A percentile compares a stretch with the other conserved stretches of the same genome.
Evolutionary conservation across 1,284 basidiomycete genomes (phyloP).

Genomic region (Tilletia caries): DNA sequence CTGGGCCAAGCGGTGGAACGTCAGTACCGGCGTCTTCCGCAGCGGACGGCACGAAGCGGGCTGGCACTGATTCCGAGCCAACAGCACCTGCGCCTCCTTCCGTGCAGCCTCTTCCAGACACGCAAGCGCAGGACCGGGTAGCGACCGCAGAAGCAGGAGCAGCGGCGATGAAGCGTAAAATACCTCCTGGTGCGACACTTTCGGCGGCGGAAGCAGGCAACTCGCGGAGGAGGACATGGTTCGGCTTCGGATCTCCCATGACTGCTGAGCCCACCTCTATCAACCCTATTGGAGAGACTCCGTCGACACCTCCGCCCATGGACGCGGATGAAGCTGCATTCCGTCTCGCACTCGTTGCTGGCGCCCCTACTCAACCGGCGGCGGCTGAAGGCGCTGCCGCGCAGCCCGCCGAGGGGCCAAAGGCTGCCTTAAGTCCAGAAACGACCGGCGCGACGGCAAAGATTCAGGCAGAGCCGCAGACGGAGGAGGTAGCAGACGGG

Average conservation of each 20-base stretch:
- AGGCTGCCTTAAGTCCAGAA: no score
- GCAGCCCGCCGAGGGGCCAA: no score
- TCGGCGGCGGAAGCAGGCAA: not conserved
- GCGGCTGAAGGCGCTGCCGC: no score
- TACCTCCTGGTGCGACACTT: not conserved
- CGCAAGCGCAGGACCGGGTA: no score
- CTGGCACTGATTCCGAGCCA: not conserved
- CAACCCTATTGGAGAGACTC: no score
- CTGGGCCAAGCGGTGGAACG: no score
- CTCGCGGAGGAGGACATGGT: constrained; percentile 5
- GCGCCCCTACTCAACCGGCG: no score
- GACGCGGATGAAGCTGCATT: constrained; percentile 34
- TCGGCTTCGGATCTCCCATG: not conserved
- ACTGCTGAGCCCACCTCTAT: no score
- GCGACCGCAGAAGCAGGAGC: no score
- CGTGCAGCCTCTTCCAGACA: no score
- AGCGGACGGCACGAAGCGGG: no score
- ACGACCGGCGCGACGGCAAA: no score
- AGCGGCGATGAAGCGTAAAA: not conserved
- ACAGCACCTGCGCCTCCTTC: not conserved
- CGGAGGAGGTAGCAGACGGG: not conserved
- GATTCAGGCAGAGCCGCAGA: not conserved
- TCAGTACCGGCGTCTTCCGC: not conserved
- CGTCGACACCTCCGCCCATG: constrained; percentile 27
- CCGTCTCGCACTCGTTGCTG: constrained; percentile 25